phyloP scores from a whole-genome alignment of 768 basidiomycete species.

The Boletellus emodensis region DNA sequence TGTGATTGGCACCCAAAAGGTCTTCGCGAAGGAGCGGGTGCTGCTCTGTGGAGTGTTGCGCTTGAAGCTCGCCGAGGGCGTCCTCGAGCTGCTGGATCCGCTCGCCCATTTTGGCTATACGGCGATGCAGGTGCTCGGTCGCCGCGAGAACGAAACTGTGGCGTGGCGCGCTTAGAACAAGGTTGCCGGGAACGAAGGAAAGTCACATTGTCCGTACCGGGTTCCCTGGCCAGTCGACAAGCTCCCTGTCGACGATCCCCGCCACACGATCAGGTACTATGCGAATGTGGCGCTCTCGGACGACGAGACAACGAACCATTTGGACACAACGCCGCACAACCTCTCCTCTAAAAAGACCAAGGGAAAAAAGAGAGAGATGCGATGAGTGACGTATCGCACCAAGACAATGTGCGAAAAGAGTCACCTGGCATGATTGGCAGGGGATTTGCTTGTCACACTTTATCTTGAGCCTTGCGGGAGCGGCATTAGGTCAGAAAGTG shows the following conservation, averaged over 20 bases:
- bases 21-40: constrained; percentile 62
- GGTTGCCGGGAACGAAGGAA: background rate
- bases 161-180: constrained; percentile 6
- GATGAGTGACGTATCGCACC: background rate
- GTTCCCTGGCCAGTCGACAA: constrained; percentile 79
- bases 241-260: constrained; percentile 42
- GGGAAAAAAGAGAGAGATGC: background rate
- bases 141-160: constrained; percentile 56
- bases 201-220: constrained; percentile 38
- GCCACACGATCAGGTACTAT: background rate
- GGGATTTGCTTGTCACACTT: constrained; percentile 82
- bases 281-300: background rate
- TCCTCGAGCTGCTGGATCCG: constrained; percentile 61
- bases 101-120: constrained; percentile 47
- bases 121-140: constrained; percentile 61
- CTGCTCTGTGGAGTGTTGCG: constrained; percentile 46
- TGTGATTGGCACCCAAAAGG: constrained; percentile 34
- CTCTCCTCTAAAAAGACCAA: constrained; percentile 45
- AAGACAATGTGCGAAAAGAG: constrained; percentile 12
- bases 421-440: constrained; percentile 70
- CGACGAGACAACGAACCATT: constrained; percentile 46
- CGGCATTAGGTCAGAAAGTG: constrained; percentile 20
- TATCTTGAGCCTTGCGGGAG: constrained; percentile 61
- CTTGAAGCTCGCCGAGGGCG: constrained; percentile 50
- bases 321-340: constrained; percentile 67